These are phyloP conservation scores for Pichia sp. DNA, from an alignment of 1,139 yeast genomes.

Conservation along the genomic window DNA sequence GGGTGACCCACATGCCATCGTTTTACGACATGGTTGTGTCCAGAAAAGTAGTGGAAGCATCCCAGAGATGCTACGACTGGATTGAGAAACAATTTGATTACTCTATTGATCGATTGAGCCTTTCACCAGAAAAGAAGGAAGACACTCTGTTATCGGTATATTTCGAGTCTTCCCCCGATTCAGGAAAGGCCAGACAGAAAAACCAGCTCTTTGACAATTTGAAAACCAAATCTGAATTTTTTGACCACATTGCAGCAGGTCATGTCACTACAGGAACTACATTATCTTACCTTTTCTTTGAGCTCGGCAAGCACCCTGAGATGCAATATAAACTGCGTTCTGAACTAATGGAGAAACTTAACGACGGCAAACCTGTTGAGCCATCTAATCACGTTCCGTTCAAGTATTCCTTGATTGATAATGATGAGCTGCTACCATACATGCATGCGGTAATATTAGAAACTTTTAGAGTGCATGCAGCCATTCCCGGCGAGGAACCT, in stretches of 20 bases:
- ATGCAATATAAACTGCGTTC: slow-evolving; percentile 42
- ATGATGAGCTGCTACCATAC: slow-evolving; percentile 46
- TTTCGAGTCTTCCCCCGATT: slow-evolving; percentile 21
- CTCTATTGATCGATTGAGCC: slow-evolving; percentile 20
- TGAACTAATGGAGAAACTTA: slow-evolving; percentile 37
- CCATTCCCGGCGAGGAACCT: slow-evolving; percentile 76
- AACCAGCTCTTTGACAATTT: slow-evolving; percentile 18
- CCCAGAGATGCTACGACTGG: slow-evolving; percentile 47
- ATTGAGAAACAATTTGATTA: slow-evolving; percentile 41
- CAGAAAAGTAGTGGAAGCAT: slow-evolving; percentile 37
- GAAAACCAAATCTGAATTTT: slow-evolving; percentile 42
- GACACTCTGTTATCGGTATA: slow-evolving; percentile 30
- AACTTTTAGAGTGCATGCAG: slow-evolving; percentile 57
- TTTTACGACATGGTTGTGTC: slow-evolving; percentile 51
- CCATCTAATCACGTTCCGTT: slow-evolving; percentile 15
- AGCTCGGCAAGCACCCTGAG: slow-evolving; percentile 46
- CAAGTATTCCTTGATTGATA: slow-evolving; percentile 32
- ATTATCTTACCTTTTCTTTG: slow-evolving; percentile 56
- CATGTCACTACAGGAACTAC: slow-evolving; percentile 75
- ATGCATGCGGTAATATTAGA: slow-evolving; percentile 58
- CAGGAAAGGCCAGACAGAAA: slow-evolving; percentile 6
- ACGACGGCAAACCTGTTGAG: slow-evolving; percentile 12
- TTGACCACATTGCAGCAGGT: slow-evolving; percentile 61
- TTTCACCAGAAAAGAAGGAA: slow-evolving; percentile 30
- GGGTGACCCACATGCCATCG: slow-evolving; percentile 60